Evolutionary conservation across 2,329 filamentous ascomycete genomes (phyloP).

Genomic region (Akanthomyces dipterigenus): DNA sequence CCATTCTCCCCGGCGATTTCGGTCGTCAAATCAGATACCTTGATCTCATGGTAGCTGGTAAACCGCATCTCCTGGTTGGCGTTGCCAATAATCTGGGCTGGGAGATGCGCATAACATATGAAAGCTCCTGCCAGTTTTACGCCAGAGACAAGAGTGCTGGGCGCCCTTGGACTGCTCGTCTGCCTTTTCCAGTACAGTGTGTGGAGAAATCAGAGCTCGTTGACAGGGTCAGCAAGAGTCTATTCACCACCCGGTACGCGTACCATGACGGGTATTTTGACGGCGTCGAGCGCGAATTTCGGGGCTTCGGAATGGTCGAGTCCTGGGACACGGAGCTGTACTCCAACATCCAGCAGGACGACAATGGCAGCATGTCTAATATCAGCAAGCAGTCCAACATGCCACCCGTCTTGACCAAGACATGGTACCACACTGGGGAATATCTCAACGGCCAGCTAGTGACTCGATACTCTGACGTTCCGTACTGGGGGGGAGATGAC

Average conservation of each 20-base stretch:
- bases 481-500: not conserved
- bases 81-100: slow-evolving; percentile 18
- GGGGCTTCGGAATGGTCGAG: slow-evolving; percentile 26
- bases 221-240: slow-evolving; percentile 12
- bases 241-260: slow-evolving; percentile 11
- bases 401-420: slow-evolving; percentile 10
- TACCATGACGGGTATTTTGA: slow-evolving; percentile 26
- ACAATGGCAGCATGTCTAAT: not conserved
- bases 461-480: slow-evolving; percentile 4
- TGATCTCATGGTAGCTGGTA: slow-evolving; percentile 16
- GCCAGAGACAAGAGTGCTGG: slow-evolving; percentile 17
- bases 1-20: not conserved
- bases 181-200: slow-evolving; percentile 24
- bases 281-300: slow-evolving; percentile 21
- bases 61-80: slow-evolving; percentile 19
- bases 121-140: slow-evolving; percentile 20
- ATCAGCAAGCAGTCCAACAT: slow-evolving; percentile 7
- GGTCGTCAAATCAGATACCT: slow-evolving; percentile 14
- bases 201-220: slow-evolving; percentile 12
- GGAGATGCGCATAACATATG: slow-evolving; percentile 17
- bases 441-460: not conserved
- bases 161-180: slow-evolving; percentile 19
- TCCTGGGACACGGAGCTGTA: slow-evolving; percentile 18
- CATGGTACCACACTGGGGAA: slow-evolving; percentile 13
- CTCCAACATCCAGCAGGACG: not conserved